These are phyloP conservation scores for Coffea humblotiana DNA, from an alignment of 305 asterid species.

Conservation along the genomic window DNA sequence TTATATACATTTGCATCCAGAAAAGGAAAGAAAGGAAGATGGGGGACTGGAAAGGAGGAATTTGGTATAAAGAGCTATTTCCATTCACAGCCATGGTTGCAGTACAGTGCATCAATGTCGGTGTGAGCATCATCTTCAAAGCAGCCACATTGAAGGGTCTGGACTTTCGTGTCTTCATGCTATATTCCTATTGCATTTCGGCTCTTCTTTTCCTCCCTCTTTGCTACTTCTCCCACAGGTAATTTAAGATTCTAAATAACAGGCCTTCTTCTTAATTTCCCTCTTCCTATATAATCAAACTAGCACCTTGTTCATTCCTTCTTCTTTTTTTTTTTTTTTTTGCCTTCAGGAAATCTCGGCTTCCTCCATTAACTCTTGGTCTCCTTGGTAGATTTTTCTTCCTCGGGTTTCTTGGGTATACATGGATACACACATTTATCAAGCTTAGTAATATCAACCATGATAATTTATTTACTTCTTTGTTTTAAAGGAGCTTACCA, in stretches of 20 bases:
- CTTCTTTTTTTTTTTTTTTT: too few species aligned
- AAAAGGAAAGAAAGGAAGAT: constrained; percentile 13
- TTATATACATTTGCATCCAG: too few species aligned
- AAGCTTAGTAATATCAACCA: too few species aligned
- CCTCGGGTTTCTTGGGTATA: constrained; percentile 29
- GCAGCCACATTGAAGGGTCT: too few species aligned
- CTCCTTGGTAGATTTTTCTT: not conserved
- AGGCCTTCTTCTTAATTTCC: not conserved
- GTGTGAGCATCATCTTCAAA: too few species aligned
- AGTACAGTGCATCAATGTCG: constrained; percentile 22
- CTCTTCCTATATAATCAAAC: too few species aligned
- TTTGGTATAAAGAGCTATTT: constrained; percentile 26
- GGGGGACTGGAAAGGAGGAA: not conserved
- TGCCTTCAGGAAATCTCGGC: constrained; percentile 25
- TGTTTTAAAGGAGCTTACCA: too few species aligned
- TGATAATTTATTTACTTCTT: too few species aligned
- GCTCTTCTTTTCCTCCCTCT: constrained; percentile 40
- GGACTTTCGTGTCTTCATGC: too few species aligned
- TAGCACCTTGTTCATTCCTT: too few species aligned
- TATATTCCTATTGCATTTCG: constrained; percentile 39
- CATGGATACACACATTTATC: not conserved
- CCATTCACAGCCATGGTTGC: constrained; percentile 38
- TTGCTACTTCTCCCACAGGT: not conserved
- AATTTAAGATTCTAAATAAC: constrained; percentile 7
- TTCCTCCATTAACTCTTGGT: constrained; percentile 31